Percentiles rank a stretch among this genome's conserved stretches.
Conservation (phyloP, 768 basidiomycete species). For the Rickenella mellea region DNA sequence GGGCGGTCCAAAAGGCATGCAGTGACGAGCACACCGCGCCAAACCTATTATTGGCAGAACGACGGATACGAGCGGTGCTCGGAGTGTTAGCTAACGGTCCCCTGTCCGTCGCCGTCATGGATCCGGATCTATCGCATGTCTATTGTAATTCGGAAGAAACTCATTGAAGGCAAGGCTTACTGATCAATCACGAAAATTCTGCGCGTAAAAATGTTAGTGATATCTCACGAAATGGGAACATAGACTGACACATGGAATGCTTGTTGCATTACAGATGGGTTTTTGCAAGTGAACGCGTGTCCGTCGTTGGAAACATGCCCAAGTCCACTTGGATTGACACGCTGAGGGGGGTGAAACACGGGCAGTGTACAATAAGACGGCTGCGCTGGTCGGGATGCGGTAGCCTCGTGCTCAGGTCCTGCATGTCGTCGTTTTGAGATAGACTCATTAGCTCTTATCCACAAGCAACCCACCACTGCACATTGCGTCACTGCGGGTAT, state of each 20-base stretch:
- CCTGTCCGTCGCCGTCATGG: constrained; percentile 35
- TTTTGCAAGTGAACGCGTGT: constrained; percentile 42
- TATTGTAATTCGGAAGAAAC: background rate
- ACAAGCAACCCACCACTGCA: constrained; percentile 30
- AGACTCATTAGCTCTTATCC: background rate
- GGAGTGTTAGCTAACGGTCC: constrained; percentile 37
- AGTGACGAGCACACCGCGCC: constrained; percentile 52
- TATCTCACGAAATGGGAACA: background rate
- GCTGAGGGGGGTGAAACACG: constrained; percentile 36
- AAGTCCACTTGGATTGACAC: constrained; percentile 17
- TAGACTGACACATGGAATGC: constrained; percentile 50
- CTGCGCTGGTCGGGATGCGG: constrained; percentile 26
- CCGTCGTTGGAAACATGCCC: constrained; percentile 50
- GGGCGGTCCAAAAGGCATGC: constrained; percentile 46
- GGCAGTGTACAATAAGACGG: constrained; percentile 48
- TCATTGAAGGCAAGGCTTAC: constrained; percentile 14
- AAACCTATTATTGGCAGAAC: constrained; percentile 34
- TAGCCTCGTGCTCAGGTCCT: constrained; percentile 43
- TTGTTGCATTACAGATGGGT: constrained; percentile 42
- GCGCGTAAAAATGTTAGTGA: background rate
- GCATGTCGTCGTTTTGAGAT: background rate
- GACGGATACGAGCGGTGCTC: constrained; percentile 25
- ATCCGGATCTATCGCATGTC: constrained; percentile 32
- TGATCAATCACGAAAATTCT: constrained; percentile 50
- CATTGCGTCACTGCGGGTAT: constrained; percentile 40